A percentile compares a stretch with the other conserved stretches of the same genome.
Conservation (phyloP, 192 early-diverging fungal genomes). For the Rhizophagus sp. region DNA sequence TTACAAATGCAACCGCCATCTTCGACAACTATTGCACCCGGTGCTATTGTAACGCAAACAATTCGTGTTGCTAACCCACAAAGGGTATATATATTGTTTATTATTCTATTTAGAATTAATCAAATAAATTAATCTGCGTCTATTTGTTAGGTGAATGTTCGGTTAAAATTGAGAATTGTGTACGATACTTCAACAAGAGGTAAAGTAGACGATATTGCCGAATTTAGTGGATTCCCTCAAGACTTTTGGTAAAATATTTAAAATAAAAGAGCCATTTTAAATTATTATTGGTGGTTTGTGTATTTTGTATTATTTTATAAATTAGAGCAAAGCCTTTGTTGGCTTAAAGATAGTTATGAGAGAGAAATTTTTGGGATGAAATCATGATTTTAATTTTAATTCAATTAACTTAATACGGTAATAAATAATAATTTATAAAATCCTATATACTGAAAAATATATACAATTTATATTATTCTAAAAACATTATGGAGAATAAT, state of each 20-base stretch:
- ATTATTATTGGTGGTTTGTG: too few species aligned
- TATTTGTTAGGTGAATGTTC: conserved; percentile 50
- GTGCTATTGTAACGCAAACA: conserved; percentile 68
- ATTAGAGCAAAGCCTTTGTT: background rate
- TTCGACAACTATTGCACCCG: conserved; percentile 60
- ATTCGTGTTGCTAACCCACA: conserved; percentile 89
- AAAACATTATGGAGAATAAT: too few species aligned
- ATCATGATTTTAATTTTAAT: too few species aligned
- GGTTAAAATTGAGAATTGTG: conserved; percentile 55
- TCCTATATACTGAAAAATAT: too few species aligned
- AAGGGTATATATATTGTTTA: conserved; percentile 38
- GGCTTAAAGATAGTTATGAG: background rate
- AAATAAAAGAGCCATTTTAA: background rate
- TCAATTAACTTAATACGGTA: background rate
- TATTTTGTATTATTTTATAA: background rate
- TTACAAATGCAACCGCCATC: conserved; percentile 83
- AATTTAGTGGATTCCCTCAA: conserved; percentile 61
- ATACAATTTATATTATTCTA: too few species aligned
- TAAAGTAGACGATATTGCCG: conserved; percentile 54
- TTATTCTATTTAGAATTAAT: background rate
- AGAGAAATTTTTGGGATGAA: background rate
- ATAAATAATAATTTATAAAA: background rate
- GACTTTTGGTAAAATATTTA: conserved; percentile 43
- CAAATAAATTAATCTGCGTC: background rate
- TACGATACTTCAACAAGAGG: conserved; percentile 49